Conservation (phyloP, 768 basidiomycete species). For the Tephrocybe sp. region DNA sequence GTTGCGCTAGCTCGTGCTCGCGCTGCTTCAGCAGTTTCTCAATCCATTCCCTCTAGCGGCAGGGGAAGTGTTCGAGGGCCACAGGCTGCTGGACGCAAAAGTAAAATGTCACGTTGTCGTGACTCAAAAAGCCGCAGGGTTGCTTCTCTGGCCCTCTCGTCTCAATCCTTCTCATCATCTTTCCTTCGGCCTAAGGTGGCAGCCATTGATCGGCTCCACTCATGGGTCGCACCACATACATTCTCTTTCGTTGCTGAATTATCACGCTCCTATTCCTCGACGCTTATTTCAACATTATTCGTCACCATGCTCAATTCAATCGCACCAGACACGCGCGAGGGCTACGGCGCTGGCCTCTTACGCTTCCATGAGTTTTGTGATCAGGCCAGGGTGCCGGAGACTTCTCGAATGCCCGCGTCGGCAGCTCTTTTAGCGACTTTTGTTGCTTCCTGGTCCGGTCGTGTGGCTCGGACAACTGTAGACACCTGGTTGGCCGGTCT, state of each 20-base stretch:
- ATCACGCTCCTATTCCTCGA: not conserved
- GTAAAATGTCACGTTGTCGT: too few species aligned
- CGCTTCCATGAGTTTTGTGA: constrained; percentile 22
- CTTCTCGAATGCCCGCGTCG: constrained; percentile 21
- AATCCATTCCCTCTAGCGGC: too few species aligned
- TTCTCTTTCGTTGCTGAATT: not conserved
- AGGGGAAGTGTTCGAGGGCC: too few species aligned
- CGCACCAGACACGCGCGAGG: constrained; percentile 4
- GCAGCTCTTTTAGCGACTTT: constrained; percentile 25
- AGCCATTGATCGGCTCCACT: not conserved
- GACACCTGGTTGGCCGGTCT: too few species aligned
- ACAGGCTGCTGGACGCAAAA: too few species aligned
- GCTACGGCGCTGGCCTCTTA: constrained; percentile 31
- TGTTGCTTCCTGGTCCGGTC: constrained; percentile 15
- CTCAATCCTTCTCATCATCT: not conserved
- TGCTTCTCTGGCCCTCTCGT: too few species aligned
- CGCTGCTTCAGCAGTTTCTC: too few species aligned
- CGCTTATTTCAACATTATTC: not conserved
- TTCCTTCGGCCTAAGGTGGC: constrained; percentile 1
- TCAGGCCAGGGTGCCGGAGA: not conserved
- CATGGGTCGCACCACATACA: not conserved
- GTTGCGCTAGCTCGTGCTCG: too few species aligned
- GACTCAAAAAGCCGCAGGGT: too few species aligned
- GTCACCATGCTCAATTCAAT: not conserved
- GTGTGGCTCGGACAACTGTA: constrained; percentile 3